These are phyloP conservation scores for Candida railenensis DNA, from an alignment of 805 yeast species.

Conservation along the genomic window DNA sequence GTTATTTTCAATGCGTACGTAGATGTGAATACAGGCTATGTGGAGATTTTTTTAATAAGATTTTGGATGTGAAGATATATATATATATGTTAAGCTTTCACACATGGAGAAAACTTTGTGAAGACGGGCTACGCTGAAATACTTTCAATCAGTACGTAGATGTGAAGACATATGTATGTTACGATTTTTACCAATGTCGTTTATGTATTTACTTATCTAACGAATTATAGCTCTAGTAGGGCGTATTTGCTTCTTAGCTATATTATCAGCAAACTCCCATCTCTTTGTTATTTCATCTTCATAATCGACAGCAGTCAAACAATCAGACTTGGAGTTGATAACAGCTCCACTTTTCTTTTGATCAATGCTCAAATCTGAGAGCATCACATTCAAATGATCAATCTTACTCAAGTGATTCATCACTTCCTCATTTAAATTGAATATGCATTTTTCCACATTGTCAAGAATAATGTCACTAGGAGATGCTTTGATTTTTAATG, in stretches of 20 bases:
- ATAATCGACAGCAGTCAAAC: background rate
- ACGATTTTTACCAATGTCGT: background rate
- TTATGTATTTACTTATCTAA: background rate
- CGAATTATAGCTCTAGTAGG: background rate
- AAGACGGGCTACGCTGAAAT: no score
- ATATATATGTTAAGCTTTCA: no score
- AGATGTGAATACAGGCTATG: no score
- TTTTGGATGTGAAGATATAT: no score
- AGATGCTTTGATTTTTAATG: conserved; percentile 27
- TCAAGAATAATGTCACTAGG: conserved; percentile 16
- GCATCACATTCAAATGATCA: conserved; percentile 10
- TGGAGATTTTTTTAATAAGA: no score
- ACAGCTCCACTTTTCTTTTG: background rate
- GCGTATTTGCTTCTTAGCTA: background rate
- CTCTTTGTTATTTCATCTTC: background rate
- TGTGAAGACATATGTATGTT: no score
- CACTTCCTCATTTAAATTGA: conserved; percentile 23
- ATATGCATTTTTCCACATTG: conserved; percentile 28
- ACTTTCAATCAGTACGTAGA: no score
- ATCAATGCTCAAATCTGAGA: background rate
- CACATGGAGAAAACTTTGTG: no score
- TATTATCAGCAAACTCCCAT: background rate
- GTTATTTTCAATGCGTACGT: no score
- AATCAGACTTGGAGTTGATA: background rate
- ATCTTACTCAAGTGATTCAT: conserved; percentile 12